A percentile compares a stretch with the other conserved stretches of the same genome.
These are phyloP conservation scores for Canavalia ensiformis DNA, from an alignment of 306 rosid species.

Conservation along the genomic window DNA sequence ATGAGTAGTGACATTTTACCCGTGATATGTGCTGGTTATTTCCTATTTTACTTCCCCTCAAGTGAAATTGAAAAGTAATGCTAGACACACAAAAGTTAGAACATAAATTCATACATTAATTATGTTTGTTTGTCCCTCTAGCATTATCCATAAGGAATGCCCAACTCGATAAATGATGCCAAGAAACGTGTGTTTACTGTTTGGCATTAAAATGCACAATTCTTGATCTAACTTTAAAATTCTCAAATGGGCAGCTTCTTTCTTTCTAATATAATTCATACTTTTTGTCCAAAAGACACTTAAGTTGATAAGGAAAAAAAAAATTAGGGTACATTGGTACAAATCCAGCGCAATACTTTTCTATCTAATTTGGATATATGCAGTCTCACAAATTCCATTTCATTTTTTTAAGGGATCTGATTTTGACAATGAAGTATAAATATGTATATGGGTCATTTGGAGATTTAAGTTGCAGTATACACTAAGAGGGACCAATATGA, in stretches of 20 bases:
- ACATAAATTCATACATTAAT: not conserved
- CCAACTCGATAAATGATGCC: conserved; percentile 10
- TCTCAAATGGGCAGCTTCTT: not conserved
- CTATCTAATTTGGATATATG: no score
- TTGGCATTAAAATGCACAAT: not conserved
- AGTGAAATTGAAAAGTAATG: conserved; percentile 35
- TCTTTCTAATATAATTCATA: not conserved
- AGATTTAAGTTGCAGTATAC: not conserved
- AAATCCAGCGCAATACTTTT: not conserved
- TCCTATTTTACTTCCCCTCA: not conserved
- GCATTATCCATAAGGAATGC: conserved; percentile 14
- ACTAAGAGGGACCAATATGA: conserved; percentile 2
- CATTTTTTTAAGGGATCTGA: not conserved
- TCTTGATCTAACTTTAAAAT: conserved; percentile 17
- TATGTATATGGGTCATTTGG: not conserved
- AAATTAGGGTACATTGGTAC: not conserved
- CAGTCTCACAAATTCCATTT: not conserved
- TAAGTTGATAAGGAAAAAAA: not conserved
- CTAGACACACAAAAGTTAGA: not conserved
- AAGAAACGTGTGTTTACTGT: not conserved
- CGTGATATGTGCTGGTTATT: not conserved
- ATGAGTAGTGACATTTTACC: conserved; percentile 30
- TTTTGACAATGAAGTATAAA: not conserved
- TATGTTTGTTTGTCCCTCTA: conserved; percentile 11
- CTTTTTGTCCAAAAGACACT: not conserved